phyloP scores from a whole-genome alignment of 176 grass and related monocot genomes.

The Stipa capillata region DNA sequence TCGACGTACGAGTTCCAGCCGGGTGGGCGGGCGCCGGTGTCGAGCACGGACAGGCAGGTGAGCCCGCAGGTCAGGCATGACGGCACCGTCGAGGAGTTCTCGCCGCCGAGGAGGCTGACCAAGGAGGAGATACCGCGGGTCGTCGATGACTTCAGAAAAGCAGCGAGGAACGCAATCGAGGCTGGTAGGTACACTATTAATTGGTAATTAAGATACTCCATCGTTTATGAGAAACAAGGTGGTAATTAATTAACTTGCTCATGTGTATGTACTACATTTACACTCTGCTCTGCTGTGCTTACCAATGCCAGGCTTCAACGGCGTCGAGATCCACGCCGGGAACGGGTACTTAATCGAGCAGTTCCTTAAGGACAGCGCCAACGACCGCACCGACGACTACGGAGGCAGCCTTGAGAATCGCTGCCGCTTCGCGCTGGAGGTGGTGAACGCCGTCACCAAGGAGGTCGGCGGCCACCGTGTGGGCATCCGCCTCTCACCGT shows the following conservation, averaged over 20 bases:
- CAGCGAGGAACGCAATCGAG: constrained; percentile 45
- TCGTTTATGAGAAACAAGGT: too few species aligned
- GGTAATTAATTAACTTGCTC: too few species aligned
- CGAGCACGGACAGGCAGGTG: constrained; percentile 31
- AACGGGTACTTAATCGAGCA: constrained; percentile 10
- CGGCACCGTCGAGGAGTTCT: neutral
- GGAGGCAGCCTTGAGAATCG: neutral
- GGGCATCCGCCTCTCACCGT: constrained; percentile 1
- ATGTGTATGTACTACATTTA: too few species aligned
- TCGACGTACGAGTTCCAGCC: constrained; percentile 24
- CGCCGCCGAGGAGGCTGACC: constrained; percentile 9
- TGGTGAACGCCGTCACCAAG: neutral
- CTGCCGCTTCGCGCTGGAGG: neutral
- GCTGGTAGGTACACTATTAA: constrained; percentile 32
- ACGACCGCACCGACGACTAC: neutral
- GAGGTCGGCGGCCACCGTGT: neutral
- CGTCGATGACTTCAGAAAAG: constrained; percentile 43
- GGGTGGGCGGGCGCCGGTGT: constrained; percentile 33
- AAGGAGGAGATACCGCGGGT: constrained; percentile 35
- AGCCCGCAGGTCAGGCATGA: neutral
- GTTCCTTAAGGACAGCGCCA: constrained; percentile 9
- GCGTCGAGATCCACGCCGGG: constrained; percentile 4
- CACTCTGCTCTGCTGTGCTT: neutral
- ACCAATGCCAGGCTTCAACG: neutral
- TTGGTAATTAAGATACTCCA: too few species aligned